Conservation (phyloP, 2,329 filamentous ascomycete genomes). For the Acrocalymma vagum region DNA sequence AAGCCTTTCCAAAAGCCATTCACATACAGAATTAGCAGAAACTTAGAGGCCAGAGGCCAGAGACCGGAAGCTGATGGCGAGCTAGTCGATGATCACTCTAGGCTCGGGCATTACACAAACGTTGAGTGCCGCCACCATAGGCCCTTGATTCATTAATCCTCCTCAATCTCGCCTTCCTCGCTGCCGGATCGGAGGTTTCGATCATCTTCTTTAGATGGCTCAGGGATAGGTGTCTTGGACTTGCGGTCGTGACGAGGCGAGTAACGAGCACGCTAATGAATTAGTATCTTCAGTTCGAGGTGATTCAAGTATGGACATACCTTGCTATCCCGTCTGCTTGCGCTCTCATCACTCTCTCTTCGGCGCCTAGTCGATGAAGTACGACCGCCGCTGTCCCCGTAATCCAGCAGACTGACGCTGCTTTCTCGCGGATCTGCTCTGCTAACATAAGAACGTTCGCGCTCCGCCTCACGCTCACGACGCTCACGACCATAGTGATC, state of each 20-base stretch:
- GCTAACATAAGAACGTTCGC: constrained; percentile 81
- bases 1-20: no score
- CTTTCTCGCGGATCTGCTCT: constrained; percentile 79
- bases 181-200: constrained; percentile 81
- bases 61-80: no score
- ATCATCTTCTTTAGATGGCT: constrained; percentile 63
- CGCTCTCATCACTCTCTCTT: constrained; percentile 72
- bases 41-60: no score
- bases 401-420: constrained; percentile 87
- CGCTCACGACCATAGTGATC: constrained; percentile 85
- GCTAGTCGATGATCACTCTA: no score
- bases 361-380: constrained; percentile 72
- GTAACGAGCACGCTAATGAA: constrained; percentile 56
- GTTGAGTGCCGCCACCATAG: no score
- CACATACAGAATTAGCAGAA: no score
- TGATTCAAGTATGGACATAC: constrained; percentile 32
- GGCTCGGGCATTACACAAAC: no score
- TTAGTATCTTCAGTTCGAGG: constrained; percentile 22
- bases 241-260: constrained; percentile 63
- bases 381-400: constrained; percentile 70
- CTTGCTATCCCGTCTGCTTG: constrained; percentile 52
- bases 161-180: constrained; percentile 98
- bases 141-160: no score
- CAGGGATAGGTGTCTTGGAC: constrained; percentile 62
- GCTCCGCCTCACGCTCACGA: constrained; percentile 86